phyloP scores from a whole-genome alignment of 164 flowering plant species.

The Houttuynia cordata region DNA sequence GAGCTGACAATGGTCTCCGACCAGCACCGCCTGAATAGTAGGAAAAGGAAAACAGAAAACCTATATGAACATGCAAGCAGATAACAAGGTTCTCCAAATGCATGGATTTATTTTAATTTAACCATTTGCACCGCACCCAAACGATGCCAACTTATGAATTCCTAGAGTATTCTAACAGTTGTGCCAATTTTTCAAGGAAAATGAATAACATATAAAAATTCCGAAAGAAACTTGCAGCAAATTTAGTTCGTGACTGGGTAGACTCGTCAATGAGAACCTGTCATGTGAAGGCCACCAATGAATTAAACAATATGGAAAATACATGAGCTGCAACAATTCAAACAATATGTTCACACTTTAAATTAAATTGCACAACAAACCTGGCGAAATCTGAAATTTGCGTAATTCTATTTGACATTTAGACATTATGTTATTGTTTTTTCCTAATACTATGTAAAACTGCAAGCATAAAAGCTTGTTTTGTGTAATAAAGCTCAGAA shows the following conservation, averaged over 20 bases:
- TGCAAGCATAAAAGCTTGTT: no score
- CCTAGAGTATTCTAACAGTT: no score
- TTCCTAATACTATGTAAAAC: no score
- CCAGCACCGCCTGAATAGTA: conserved; percentile 67
- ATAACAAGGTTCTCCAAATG: background rate
- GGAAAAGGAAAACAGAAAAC: background rate
- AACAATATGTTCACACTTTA: background rate
- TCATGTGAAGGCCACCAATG: background rate
- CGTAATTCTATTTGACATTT: background rate
- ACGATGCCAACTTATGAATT: background rate
- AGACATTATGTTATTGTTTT: no score
- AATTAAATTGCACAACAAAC: conserved; percentile 18
- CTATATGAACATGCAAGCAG: background rate
- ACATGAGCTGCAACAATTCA: background rate
- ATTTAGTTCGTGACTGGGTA: conserved; percentile 32
- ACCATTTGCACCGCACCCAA: background rate
- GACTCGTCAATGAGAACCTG: conserved; percentile 99
- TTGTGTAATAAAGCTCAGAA: no score
- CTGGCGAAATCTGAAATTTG: conserved; percentile 99
- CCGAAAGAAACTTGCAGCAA: no score
- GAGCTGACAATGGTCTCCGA: conserved; percentile 99
- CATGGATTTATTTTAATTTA: background rate
- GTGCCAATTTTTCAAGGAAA: no score
- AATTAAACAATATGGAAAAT: background rate
- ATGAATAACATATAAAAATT: no score